These are phyloP conservation scores for Elongisporangium undulatum DNA, from an alignment of 352 stramenopile genomes.

Conservation along the genomic window DNA sequence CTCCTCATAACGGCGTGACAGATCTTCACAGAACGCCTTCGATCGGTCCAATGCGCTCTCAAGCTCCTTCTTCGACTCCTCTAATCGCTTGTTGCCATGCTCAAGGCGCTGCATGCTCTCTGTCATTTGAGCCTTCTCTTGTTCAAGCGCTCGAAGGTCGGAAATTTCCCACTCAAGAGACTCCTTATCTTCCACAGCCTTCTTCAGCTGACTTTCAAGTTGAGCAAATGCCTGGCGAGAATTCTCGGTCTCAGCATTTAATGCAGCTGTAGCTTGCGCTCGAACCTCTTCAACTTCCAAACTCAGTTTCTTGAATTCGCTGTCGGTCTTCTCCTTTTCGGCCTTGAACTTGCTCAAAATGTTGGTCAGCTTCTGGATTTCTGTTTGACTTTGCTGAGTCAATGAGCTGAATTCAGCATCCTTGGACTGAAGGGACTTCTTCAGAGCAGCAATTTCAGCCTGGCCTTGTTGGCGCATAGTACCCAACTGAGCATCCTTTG, in stretches of 20 bases:
- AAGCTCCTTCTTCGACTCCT: conserved; percentile 48
- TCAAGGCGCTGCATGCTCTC: conserved; percentile 43
- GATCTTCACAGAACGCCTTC: conserved; percentile 56
- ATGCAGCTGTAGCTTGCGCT: not conserved
- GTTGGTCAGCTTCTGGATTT: not conserved
- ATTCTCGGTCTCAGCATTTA: conserved; percentile 17
- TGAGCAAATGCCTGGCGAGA: conserved; percentile 19
- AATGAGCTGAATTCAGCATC: conserved; percentile 22
- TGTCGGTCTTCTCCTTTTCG: conserved; percentile 1
- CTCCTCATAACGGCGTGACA: conserved; percentile 59
- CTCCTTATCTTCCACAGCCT: conserved; percentile 35
- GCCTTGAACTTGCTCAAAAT: not conserved
- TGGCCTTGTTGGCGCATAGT: conserved; percentile 22
- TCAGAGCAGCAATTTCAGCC: conserved; percentile 12
- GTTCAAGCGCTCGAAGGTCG: conserved; percentile 29
- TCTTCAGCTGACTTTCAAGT: conserved; percentile 29
- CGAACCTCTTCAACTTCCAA: not conserved
- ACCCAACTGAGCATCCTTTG: conserved; percentile 34
- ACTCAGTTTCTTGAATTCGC: not conserved
- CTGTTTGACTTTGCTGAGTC: not conserved
- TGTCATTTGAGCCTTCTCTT: conserved; percentile 38
- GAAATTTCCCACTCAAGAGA: conserved; percentile 27
- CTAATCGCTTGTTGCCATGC: conserved; percentile 30
- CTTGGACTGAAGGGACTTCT: conserved; percentile 23
- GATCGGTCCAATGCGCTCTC: conserved; percentile 54